Percentiles rank a stretch among this genome's conserved stretches.
phyloP scores from a whole-genome alignment of 2,329 filamentous ascomycete genomes.

The Colletotrichum sojae region DNA sequence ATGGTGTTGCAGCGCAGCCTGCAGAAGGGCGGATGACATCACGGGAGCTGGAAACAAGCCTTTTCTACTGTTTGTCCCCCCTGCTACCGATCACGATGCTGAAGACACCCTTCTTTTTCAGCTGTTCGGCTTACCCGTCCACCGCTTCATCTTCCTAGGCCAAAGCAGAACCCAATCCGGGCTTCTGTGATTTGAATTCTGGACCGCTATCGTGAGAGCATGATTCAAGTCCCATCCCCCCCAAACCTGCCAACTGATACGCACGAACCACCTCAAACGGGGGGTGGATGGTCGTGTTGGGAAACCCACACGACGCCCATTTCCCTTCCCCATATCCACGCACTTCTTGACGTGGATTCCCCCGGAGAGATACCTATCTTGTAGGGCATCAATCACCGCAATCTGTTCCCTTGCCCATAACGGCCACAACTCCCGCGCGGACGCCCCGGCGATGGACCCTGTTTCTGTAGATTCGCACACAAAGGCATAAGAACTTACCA shows the following conservation, averaged over 20 bases:
- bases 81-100: background rate
- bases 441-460: no score
- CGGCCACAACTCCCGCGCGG: no score
- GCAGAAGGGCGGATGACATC: background rate
- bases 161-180: background rate
- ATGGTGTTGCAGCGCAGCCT: background rate
- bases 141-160: no score
- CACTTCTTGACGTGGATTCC: no score
- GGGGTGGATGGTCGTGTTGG: background rate
- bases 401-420: no score
- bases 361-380: no score
- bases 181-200: slow-evolving; percentile 10
- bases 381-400: no score
- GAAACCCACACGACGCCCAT: background rate
- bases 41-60: slow-evolving; percentile 1
- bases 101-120: no score
- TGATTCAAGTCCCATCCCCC: slow-evolving; percentile 24
- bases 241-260: slow-evolving; percentile 11
- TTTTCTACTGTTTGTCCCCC: background rate
- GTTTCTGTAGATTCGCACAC: no score
- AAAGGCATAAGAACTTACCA: no score
- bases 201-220: background rate
- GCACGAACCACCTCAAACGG: slow-evolving; percentile 28
- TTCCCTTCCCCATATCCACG: no score
- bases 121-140: no score